Conservation (phyloP, 2,329 filamentous ascomycete species). For the Huntiella bhutanensis region DNA sequence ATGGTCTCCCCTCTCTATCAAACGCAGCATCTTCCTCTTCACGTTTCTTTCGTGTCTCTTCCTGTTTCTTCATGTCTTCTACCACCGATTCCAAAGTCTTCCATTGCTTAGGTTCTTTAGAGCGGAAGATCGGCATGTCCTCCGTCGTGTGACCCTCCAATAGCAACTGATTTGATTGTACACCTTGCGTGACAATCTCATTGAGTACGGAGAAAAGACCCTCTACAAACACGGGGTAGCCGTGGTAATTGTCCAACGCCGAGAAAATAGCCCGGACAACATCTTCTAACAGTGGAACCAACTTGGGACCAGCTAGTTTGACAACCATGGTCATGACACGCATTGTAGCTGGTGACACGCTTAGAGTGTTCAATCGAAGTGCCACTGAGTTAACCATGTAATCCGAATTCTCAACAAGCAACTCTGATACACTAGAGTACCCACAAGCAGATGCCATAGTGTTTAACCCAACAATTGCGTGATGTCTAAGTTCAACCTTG, state of each 20-base stretch:
- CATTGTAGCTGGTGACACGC: constrained; percentile 78
- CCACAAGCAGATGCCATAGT: constrained; percentile 56
- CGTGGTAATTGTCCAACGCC: constrained; percentile 85
- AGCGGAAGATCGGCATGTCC: constrained; percentile 23
- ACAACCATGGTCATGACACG: constrained; percentile 93
- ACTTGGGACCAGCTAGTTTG: constrained; percentile 56
- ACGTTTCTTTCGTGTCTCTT: constrained; percentile 17
- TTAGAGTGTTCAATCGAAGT: constrained; percentile 73
- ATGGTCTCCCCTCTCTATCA: constrained; percentile 15
- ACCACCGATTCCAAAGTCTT: constrained; percentile 27
- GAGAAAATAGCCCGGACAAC: constrained; percentile 80
- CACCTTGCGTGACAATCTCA: constrained; percentile 67
- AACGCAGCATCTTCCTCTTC: constrained; percentile 21
- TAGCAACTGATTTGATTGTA: constrained; percentile 34
- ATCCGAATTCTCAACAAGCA: constrained; percentile 83
- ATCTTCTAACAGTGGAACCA: constrained; percentile 83
- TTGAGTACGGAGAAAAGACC: constrained; percentile 65
- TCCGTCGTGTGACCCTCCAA: constrained; percentile 20
- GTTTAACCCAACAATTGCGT: constrained; percentile 71
- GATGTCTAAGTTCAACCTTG: constrained; percentile 47
- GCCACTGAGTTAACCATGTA: constrained; percentile 92
- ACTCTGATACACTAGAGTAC: constrained; percentile 53
- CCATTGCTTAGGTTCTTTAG: constrained; percentile 19
- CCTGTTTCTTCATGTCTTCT: constrained; percentile 42
- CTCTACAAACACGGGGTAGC: constrained; percentile 73